Evolutionary conservation across 148 eudicot species (phyloP).

Genomic region (Spergularia marina): DNA sequence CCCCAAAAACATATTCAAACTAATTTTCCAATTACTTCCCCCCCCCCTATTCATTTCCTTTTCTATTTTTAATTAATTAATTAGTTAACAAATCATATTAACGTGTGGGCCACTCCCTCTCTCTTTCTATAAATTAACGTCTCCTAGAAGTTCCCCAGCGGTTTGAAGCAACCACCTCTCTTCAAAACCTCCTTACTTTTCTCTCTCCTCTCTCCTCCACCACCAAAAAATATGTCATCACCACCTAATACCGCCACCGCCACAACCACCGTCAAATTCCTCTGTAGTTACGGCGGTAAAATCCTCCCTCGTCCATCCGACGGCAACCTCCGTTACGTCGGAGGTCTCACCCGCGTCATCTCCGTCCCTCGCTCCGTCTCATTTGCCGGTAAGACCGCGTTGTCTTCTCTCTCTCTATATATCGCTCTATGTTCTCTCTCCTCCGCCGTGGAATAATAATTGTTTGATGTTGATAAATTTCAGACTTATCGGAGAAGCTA

Average conservation of each 20-base stretch:
- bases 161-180: conserved; percentile 29
- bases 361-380: conserved; percentile 58
- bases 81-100: too few species aligned
- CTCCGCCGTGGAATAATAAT: too few species aligned
- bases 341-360: conserved; percentile 79
- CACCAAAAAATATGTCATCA: not conserved
- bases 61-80: not conserved
- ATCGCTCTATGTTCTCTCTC: too few species aligned
- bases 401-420: not conserved
- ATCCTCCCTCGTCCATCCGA: conserved; percentile 78
- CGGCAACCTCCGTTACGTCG: conserved; percentile 68
- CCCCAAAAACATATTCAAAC: not conserved
- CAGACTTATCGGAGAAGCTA: conserved; percentile 66
- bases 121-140: conserved; percentile 21
- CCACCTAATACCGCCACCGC: not conserved
- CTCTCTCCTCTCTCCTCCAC: not conserved
- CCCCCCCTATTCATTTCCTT: not conserved
- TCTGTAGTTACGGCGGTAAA: conserved; percentile 77
- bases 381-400: conserved; percentile 39
- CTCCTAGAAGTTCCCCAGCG: not conserved
- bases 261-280: conserved; percentile 45
- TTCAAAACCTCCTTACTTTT: not conserved
- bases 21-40: too few species aligned
- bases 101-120: conserved; percentile 12
- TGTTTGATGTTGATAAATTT: not conserved